These are phyloP conservation scores for Polytolypa hystricis DNA, from an alignment of 2,329 filamentous ascomycete species.

Conservation along the genomic window DNA sequence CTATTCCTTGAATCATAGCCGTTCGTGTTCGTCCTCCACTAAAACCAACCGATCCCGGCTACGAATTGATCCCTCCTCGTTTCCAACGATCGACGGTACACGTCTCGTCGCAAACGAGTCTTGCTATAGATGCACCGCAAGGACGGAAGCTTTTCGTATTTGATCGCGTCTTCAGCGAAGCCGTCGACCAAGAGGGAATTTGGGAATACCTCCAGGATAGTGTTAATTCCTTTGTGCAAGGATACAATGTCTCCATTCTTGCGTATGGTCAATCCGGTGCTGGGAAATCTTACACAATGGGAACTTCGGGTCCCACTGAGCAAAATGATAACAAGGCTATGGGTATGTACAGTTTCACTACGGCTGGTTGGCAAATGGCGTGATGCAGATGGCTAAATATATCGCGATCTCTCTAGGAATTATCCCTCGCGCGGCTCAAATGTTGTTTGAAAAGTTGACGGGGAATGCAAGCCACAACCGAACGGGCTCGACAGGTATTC, in stretches of 20 bases:
- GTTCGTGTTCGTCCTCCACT: slow-evolving; percentile 87
- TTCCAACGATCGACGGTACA: slow-evolving; percentile 92
- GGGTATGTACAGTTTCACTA: slow-evolving; percentile 52
- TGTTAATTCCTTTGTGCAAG: slow-evolving; percentile 79
- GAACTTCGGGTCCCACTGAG: slow-evolving; percentile 75
- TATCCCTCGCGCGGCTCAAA: slow-evolving; percentile 79
- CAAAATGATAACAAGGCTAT: slow-evolving; percentile 59
- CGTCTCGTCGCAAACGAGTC: slow-evolving; percentile 70
- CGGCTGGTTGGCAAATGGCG: background rate
- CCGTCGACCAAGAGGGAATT: slow-evolving; percentile 73
- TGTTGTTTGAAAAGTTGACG: slow-evolving; percentile 64
- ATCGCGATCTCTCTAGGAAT: slow-evolving; percentile 73
- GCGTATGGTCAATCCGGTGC: slow-evolving; percentile 97
- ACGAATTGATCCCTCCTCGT: slow-evolving; percentile 86
- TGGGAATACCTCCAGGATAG: slow-evolving; percentile 93
- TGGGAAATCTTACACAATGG: slow-evolving; percentile 98
- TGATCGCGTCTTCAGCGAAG: slow-evolving; percentile 81
- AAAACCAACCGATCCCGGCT: slow-evolving; percentile 74
- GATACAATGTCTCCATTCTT: slow-evolving; percentile 95
- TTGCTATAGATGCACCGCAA: slow-evolving; percentile 82
- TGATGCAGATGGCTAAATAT: background rate
- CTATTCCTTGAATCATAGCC: slow-evolving; percentile 49
- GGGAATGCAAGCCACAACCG: slow-evolving; percentile 39
- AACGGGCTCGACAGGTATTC: slow-evolving; percentile 63
- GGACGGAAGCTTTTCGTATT: slow-evolving; percentile 94